Evolutionary conservation across 73 alveolate genomes (phyloP), one percentile per base, ranked within the genome.

Genomic region (Urostyla sp.): DNA sequence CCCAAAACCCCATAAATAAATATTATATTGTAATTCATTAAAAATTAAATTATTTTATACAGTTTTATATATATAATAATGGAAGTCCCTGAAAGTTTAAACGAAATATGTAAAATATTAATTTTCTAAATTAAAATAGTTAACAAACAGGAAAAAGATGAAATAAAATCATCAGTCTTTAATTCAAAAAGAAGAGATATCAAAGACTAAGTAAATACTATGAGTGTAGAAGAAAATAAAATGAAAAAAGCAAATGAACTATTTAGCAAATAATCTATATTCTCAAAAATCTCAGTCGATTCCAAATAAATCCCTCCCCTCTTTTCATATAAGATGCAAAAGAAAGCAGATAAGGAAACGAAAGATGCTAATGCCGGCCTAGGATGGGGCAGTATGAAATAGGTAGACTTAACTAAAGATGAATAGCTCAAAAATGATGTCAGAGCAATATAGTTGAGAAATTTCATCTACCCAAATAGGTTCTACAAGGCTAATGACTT

Each of bases 401-500:
- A 72, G 38, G 67, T 84, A 23, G 89, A 83, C 75, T 44, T 88
- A 45, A 88, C 95, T 10, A 89, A 89, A 23, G 95, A 88, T 28
- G 74, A n/a, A n/a, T n/a, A n/a, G n/a, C n/a, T 88, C 7, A 80
- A 82, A 36, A 63, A 61, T 21, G 95, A 88, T 36, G 74, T 88
- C 4, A 67, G 67, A 49, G 91, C 91, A 23, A 57, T 88, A 31
- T n/a, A 50, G 54, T 40, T 88, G 55, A 88, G 95, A 60, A 84
- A 83, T 67, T 52, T 44, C 37, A 43, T 88, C n/a, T 89, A 83
- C 38, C 88, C 91, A 13, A 88, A 84, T 44, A 37, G 84, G 34
- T 83, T 83, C 63, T 88, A 88, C 61, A 88, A 88, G 67, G 59
- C 78, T 0, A 72, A 52, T 40, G 91, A 83, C 30, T 56, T 51